Conservation (phyloP, 306 rosid genomes). For the Dalbergia cochinchinensis region DNA sequence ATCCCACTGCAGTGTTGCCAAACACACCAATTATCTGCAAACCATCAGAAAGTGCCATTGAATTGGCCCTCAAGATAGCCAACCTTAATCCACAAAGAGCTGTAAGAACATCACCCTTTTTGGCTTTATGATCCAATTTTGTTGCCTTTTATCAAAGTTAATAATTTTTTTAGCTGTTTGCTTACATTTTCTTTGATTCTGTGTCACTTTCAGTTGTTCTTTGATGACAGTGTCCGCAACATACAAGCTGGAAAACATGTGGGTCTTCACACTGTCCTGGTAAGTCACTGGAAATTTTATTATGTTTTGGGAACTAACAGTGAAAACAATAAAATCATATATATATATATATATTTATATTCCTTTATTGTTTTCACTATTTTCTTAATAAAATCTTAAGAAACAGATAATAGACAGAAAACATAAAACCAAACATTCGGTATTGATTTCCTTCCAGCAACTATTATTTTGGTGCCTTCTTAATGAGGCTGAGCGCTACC, state of each 20-base stretch:
- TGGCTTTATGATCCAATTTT: not conserved
- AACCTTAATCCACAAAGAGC: conserved; percentile 86
- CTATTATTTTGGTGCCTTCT: conserved; percentile 4
- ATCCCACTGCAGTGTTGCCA: conserved; percentile 62
- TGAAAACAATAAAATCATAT: not conserved
- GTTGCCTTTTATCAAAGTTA: not conserved
- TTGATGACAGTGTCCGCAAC: conserved; percentile 95
- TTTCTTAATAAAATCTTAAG: no score
- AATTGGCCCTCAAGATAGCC: conserved; percentile 85
- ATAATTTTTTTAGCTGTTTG: not conserved
- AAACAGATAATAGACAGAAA: no score
- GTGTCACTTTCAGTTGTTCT: conserved; percentile 73
- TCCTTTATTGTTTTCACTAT: not conserved
- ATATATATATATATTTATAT: no score
- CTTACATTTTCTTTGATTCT: not conserved
- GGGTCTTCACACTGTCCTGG: conserved; percentile 94
- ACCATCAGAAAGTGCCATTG: conserved; percentile 79
- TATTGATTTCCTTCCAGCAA: not conserved
- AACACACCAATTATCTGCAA: conserved; percentile 92
- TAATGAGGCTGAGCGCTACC: not conserved
- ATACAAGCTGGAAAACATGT: conserved; percentile 90
- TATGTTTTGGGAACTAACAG: not conserved
- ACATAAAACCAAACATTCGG: no score
- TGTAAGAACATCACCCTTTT: conserved; percentile 59
- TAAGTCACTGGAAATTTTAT: conserved; percentile 52